Percentiles rank a stretch among this genome's conserved stretches.
phyloP scores from a whole-genome alignment of 805 yeast genomes.

The Diddensiella caesifluorescens region DNA sequence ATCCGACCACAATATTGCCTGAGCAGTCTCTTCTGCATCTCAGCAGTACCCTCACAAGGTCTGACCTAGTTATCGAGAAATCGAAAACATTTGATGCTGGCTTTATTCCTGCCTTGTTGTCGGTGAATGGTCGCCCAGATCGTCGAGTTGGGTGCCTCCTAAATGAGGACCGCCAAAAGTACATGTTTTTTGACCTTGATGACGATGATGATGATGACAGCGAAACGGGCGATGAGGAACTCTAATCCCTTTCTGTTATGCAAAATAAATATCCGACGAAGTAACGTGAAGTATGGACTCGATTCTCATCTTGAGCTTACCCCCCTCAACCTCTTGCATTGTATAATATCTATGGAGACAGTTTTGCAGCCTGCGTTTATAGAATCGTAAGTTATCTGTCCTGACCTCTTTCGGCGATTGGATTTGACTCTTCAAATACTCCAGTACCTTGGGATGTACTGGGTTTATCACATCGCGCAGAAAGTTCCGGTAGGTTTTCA shows the following conservation, averaged over 20 bases:
- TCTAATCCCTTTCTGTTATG: too few relatives aligned
- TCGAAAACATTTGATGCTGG: conserved; percentile 3
- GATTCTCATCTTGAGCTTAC: conserved; percentile 9
- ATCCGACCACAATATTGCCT: background rate
- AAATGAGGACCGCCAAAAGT: conserved; percentile 9
- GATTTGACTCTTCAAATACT: conserved; percentile 12
- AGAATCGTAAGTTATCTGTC: conserved; percentile 6
- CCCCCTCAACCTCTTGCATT: conserved; percentile 4
- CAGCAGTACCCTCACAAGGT: background rate
- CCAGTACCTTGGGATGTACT: conserved; percentile 15
- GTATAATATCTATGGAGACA: conserved; percentile 13
- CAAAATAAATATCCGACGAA: background rate
- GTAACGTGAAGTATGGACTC: background rate
- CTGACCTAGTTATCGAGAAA: background rate
- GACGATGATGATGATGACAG: conserved; percentile 4
- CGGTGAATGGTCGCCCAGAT: conserved; percentile 14
- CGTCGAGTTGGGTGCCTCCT: conserved; percentile 17
- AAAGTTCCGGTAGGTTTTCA: conserved; percentile 11
- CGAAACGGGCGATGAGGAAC: too few relatives aligned
- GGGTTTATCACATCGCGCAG: conserved; percentile 15
- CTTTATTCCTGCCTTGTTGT: conserved; percentile 9
- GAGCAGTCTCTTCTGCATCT: background rate
- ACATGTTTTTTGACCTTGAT: conserved; percentile 17
- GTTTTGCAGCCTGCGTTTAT: conserved; percentile 12
- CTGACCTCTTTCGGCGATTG: conserved; percentile 2